Percentiles rank a stretch among this genome's conserved stretches.
Conservation (phyloP, 1,284 basidiomycete species). For the Apiotrichum montevideense region DNA sequence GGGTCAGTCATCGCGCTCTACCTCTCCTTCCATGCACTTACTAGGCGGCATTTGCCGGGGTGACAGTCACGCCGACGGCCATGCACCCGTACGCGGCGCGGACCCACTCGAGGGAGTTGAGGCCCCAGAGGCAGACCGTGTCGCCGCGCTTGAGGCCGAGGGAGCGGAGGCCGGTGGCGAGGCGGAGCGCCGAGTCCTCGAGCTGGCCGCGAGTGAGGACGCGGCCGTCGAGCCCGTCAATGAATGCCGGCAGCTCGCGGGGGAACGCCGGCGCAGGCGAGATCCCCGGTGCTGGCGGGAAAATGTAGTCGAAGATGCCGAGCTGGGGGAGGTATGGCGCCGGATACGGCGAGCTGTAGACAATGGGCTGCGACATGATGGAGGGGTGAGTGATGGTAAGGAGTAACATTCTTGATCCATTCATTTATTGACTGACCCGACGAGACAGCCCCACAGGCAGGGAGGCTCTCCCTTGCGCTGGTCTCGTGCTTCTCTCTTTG, state of each 20-base stretch:
- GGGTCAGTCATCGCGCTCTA: neutral
- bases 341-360: conserved; percentile 21
- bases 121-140: conserved; percentile 37
- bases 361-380: conserved; percentile 12
- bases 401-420: too few species aligned
- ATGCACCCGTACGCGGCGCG: conserved; percentile 56
- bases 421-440: too few species aligned
- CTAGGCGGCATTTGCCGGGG: conserved; percentile 39
- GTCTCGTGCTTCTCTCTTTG: too few species aligned
- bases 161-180: conserved; percentile 54
- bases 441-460: too few species aligned
- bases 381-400: too few species aligned
- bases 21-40: conserved; percentile 16
- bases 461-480: too few species aligned
- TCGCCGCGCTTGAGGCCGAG: conserved; percentile 28
- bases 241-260: conserved; percentile 52
- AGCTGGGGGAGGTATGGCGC: conserved; percentile 30
- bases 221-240: conserved; percentile 59
- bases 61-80: conserved; percentile 29
- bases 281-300: conserved; percentile 1
- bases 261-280: conserved; percentile 10
- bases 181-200: conserved; percentile 53
- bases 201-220: conserved; percentile 56
- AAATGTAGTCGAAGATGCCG: conserved; percentile 11
- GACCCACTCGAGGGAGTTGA: conserved; percentile 60